Base-by-base conservation (phyloP, 1,284 basidiomycete species). In the Tilletiaria anomala region DNA sequence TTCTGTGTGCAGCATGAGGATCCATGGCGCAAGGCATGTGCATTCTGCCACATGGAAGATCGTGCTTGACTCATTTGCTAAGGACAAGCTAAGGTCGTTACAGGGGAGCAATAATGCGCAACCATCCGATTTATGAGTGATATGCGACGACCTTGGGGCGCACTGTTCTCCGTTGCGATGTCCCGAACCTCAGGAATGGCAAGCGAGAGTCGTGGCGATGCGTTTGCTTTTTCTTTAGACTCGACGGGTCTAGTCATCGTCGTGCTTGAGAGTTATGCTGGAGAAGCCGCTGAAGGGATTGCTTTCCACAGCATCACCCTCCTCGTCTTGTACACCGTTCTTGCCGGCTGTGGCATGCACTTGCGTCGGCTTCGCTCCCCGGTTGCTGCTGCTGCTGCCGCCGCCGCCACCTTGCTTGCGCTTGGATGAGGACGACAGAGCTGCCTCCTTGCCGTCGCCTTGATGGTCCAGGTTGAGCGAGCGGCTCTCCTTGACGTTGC, bases 401-500 rank as follows among this genome's bases (percentile, higher is more conserved):
- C 19, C 29, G 14, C 40, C 45, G 33, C 31, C 45, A 36, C 17
- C 23, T 15, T 35, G 23, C n/a, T 37, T 15, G 12, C 17, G 21
- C 12, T 23, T 23, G 35, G 22, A n/a, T 14, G 40, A 15, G 22
- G 17, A 15, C 32, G n/a, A 12, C 17, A 4, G 21, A 26, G 71
- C 69, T 10, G 69, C 68, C 37, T 68, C 59, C 38, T 61, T 64
- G 37, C 65, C 63, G 39, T 70, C 70, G 35, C 70, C 23, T 53
- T 72, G 70, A 5, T 68, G 66, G 43, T 88, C 86, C 51, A 94
- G 76, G 68, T 94, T 85, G 58, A 94, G 73, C 48, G 83, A 87
- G 51, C 79, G 78, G 35, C 82, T 84, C 70, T 96, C 91, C 53
- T 86, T 80, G 61, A 94, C 73, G 43, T 81, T 77, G 37, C 88